phyloP scores from a whole-genome alignment of 352 stramenopile species.

The Pythium guiyangense region DNA sequence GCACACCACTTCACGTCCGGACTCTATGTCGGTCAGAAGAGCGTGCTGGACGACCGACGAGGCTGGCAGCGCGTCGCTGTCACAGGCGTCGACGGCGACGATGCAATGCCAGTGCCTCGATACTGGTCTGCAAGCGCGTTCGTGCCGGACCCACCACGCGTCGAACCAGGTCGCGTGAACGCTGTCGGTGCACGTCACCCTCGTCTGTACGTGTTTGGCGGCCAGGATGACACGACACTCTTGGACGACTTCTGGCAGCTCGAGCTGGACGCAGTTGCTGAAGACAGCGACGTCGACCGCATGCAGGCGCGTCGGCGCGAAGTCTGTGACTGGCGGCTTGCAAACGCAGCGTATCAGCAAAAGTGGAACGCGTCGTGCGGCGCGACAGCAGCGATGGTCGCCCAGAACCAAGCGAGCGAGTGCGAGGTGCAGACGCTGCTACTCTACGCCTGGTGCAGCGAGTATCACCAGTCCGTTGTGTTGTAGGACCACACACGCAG shows the following conservation, averaged over 20 bases:
- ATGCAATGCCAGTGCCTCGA: conserved; percentile 13
- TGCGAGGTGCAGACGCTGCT: conserved; percentile 44
- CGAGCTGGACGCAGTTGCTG: conserved; percentile 27
- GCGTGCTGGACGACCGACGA: conserved; percentile 31
- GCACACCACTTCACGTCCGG: conserved; percentile 24
- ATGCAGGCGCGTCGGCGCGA: conserved; percentile 17
- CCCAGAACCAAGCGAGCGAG: conserved; percentile 17
- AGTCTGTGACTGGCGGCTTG: conserved; percentile 43
- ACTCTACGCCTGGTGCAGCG: conserved; percentile 47
- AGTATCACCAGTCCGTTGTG: conserved; percentile 46
- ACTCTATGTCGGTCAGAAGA: conserved; percentile 32
- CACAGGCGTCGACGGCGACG: conserved; percentile 4
- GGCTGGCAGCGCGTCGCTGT: conserved; percentile 26
- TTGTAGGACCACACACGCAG: conserved; percentile 18
- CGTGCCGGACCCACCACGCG: conserved; percentile 14
- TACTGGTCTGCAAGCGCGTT: conserved; percentile 48
- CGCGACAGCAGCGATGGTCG: conserved; percentile 15
- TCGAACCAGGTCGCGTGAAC: neutral
- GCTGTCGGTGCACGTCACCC: conserved; percentile 4
- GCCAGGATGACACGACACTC: conserved; percentile 59
- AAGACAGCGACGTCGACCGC: conserved; percentile 18
- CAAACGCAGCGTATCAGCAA: conserved; percentile 26
- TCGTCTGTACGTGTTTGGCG: conserved; percentile 52
- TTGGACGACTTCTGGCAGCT: conserved; percentile 62
- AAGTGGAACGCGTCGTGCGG: conserved; percentile 44